Percentiles rank a stretch among this genome's conserved stretches.
Evolutionary conservation across 495 filamentous ascomycete genomes (phyloP).

Genomic region (Talaromyces ruber): DNA sequence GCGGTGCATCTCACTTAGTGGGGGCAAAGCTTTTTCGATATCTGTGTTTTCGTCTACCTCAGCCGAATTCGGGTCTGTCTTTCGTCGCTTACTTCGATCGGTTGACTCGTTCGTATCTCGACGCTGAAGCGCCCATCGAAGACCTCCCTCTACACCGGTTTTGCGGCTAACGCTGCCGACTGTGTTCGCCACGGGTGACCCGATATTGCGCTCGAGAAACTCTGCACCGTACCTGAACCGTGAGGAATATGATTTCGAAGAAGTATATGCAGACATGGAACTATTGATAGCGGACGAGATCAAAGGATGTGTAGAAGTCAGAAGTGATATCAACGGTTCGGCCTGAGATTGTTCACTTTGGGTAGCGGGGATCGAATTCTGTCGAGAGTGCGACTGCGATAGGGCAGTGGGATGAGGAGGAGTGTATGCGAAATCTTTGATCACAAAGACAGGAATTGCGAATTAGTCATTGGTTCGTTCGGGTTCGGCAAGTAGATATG

Average conservation of each 20-base stretch:
- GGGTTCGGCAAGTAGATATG: not conserved
- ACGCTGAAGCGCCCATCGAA: slow-evolving; percentile 65
- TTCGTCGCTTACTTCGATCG: slow-evolving; percentile 55
- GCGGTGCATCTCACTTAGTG: slow-evolving; percentile 11
- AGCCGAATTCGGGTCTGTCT: slow-evolving; percentile 33
- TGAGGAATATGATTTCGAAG: slow-evolving; percentile 79
- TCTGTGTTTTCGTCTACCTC: slow-evolving; percentile 22
- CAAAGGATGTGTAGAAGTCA: slow-evolving; percentile 72
- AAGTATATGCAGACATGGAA: slow-evolving; percentile 71
- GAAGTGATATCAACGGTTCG: slow-evolving; percentile 70
- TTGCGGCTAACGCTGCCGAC: slow-evolving; percentile 71
- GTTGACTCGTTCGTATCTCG: slow-evolving; percentile 24
- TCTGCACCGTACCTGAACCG: slow-evolving; percentile 76
- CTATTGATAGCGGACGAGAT: slow-evolving; percentile 73
- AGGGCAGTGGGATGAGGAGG: slow-evolving; percentile 7
- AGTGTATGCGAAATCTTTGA: slow-evolving; percentile 6
- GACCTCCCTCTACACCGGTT: slow-evolving; percentile 73
- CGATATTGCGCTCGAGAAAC: slow-evolving; percentile 75
- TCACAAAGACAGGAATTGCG: not conserved
- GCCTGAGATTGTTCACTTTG: slow-evolving; percentile 26
- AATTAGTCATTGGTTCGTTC: not conserved
- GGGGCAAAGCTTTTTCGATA: slow-evolving; percentile 23
- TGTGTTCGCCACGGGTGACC: slow-evolving; percentile 70
- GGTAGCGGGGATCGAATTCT: slow-evolving; percentile 12
- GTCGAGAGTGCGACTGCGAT: slow-evolving; percentile 14